Conservation (phyloP, 1,284 basidiomycete species). For the Naganishia liquefaciens region DNA sequence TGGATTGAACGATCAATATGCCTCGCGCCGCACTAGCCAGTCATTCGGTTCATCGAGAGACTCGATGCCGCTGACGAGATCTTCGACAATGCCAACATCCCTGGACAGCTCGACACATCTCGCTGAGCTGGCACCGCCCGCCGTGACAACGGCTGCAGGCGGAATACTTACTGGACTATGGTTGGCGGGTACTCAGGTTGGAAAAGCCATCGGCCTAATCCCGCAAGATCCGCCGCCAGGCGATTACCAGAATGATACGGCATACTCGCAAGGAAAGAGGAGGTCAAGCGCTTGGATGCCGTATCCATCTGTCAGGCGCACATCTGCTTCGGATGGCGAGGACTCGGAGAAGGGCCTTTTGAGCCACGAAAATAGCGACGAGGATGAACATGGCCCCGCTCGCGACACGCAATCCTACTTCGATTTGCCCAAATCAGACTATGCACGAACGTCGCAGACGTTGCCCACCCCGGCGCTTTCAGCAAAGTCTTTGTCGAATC, state of each 20-base stretch:
- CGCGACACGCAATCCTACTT: constrained; percentile 43
- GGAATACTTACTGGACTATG: constrained; percentile 24
- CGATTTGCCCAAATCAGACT: constrained; percentile 33
- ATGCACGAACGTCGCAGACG: constrained; percentile 28
- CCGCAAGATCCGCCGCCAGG: constrained; percentile 33
- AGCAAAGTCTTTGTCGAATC: constrained; percentile 43
- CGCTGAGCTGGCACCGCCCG: constrained; percentile 1
- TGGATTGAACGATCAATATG: not conserved
- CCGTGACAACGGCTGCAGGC: constrained; percentile 12
- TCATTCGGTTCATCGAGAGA: not conserved
- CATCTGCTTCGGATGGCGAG: constrained; percentile 37
- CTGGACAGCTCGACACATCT: constrained; percentile 5
- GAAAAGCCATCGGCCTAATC: constrained; percentile 34
- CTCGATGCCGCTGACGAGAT: not conserved
- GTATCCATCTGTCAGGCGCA: constrained; percentile 24
- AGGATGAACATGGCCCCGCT: constrained; percentile 36
- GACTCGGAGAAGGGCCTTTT: constrained; percentile 49
- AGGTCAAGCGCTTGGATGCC: constrained; percentile 35
- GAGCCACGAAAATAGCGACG: constrained; percentile 39
- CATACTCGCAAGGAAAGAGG: constrained; percentile 38
- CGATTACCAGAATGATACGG: constrained; percentile 43
- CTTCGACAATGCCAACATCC: constrained; percentile 2
- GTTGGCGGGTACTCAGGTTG: constrained; percentile 6
- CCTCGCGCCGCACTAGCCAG: not conserved
- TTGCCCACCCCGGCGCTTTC: constrained; percentile 54